Base-by-base conservation (phyloP, 2,329 filamentous ascomycete genomes). In the Sporothrix brasiliensis region DNA sequence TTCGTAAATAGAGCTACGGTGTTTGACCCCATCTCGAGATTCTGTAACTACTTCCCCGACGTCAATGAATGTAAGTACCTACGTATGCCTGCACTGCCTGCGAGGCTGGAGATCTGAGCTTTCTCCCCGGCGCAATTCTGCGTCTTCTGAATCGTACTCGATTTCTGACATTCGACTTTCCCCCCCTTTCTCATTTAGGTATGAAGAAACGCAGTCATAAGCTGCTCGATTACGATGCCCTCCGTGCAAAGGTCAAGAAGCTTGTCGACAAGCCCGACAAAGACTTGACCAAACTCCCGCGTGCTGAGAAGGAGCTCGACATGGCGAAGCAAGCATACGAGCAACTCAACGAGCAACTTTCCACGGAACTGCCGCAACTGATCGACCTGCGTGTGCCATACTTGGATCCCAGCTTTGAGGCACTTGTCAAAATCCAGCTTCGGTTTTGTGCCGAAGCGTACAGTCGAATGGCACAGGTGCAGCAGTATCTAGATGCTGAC, bases 201-300 rank as follows among this genome's bases (percentile, higher is more conserved):
- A 97, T 99, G 82, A 99, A 98, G 84, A 99, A 99, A 84, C 92
- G 96, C 77, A 92, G 96, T 77, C 92, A 99, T 87, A 99, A 99
- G 82, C 91, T 98, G 70, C 92, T 98, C 75, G 96, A 99, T 82
- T 99, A 99, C 84, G 95, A 99, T 80, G 89, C 94, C 21, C 90
- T 98, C 81, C 92, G 95, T 73, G 93, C 93, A 74, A 97, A 95
- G 80, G 95, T 99, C 77, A 97, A 97, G 87, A 94, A 93, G 80
- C 88, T 99, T 52, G 93, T 92, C 68, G 96, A 99, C 81, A 98
- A 99, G 84, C 95, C 95, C 61, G 95, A 99, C 85, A 99, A 99
- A 85, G 95, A 99, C 79, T 92, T 93, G 16, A 94, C 92, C 68
- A 99, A 98, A 83, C 88, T 99, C 69, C 95, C 96, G 1, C 92